Evolutionary conservation across 306 rosid species (phyloP).

Genomic region (Malus orientalis): DNA sequence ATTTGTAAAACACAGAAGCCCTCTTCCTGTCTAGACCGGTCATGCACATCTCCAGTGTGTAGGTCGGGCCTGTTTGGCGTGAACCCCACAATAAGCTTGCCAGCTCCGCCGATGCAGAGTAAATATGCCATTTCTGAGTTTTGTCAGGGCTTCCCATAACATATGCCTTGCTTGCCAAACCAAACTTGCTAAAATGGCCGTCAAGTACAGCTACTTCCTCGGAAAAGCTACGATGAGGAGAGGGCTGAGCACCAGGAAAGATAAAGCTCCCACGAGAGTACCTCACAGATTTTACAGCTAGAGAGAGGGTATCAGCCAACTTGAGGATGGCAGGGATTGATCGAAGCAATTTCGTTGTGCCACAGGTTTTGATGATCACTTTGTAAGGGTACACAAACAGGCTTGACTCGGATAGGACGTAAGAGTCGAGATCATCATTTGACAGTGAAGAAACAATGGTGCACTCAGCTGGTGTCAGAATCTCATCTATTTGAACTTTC

Average conservation of each 20-base stretch:
- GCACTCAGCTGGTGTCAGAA: slow-evolving; percentile 81
- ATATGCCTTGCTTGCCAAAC: slow-evolving; percentile 57
- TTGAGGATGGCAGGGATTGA: slow-evolving; percentile 73
- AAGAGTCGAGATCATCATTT: slow-evolving; percentile 72
- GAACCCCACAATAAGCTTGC: slow-evolving; percentile 25
- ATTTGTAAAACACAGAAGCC: slow-evolving; percentile 73
- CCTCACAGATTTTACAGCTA: slow-evolving; percentile 69
- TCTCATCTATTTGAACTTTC: slow-evolving; percentile 61
- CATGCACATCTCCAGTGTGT: slow-evolving; percentile 92
- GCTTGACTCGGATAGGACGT: slow-evolving; percentile 95
- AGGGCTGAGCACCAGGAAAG: slow-evolving; percentile 78
- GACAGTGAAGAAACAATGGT: slow-evolving; percentile 79
- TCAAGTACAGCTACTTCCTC: slow-evolving; percentile 80
- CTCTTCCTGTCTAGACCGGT: slow-evolving; percentile 59
- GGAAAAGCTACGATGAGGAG: slow-evolving; percentile 69
- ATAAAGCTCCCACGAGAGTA: slow-evolving; percentile 89
- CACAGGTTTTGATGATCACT: slow-evolving; percentile 85
- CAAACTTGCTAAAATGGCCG: slow-evolving; percentile 57
- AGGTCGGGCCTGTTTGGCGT: slow-evolving; percentile 27
- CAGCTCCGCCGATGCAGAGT: slow-evolving; percentile 52
- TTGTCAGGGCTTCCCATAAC: slow-evolving; percentile 57
- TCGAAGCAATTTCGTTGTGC: slow-evolving; percentile 80
- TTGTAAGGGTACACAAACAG: slow-evolving; percentile 73
- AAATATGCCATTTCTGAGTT: slow-evolving; percentile 74
- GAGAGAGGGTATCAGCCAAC: slow-evolving; percentile 50